phyloP scores from a whole-genome alignment of 2,329 filamentous ascomycete species.

The Colletotrichum zoysiae region DNA sequence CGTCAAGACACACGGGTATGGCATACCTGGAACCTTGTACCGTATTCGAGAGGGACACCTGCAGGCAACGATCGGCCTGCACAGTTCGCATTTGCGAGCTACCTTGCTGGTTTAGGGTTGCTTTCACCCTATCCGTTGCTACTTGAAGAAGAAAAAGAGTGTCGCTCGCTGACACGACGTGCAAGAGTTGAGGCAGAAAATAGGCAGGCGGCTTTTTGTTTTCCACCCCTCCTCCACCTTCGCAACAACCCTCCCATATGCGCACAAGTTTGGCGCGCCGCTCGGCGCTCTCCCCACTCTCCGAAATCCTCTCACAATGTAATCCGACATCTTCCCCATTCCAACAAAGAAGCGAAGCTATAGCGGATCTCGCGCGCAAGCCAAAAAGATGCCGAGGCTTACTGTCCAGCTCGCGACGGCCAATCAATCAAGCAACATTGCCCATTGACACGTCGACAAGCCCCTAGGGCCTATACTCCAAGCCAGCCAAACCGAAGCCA shows the following conservation, averaged over 20 bases:
- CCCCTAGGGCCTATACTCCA: conserved; percentile 34
- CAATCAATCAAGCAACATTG: conserved; percentile 28
- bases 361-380: conserved; percentile 35
- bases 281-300: not conserved
- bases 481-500: conserved; percentile 26
- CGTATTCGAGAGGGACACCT: conserved; percentile 24
- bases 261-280: conserved; percentile 7
- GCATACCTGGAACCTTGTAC: not conserved
- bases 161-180: conserved; percentile 3
- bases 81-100: conserved; percentile 28
- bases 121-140: conserved; percentile 20
- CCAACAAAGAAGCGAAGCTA: conserved; percentile 35
- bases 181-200: conserved; percentile 3
- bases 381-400: conserved; percentile 23
- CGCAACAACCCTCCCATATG: conserved; percentile 12
- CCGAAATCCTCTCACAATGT: conserved; percentile 29
- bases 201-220: conserved; percentile 12
- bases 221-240: conserved; percentile 5
- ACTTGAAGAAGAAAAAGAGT: conserved; percentile 9
- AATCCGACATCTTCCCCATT: conserved; percentile 31
- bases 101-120: conserved; percentile 1
- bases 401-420: conserved; percentile 14
- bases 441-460: conserved; percentile 24
- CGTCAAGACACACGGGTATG: not conserved
- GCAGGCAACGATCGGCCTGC: conserved; percentile 22